These are phyloP conservation scores for Aegilops longissima DNA, from an alignment of 176 grass and related monocot genomes.

Conservation along the genomic window DNA sequence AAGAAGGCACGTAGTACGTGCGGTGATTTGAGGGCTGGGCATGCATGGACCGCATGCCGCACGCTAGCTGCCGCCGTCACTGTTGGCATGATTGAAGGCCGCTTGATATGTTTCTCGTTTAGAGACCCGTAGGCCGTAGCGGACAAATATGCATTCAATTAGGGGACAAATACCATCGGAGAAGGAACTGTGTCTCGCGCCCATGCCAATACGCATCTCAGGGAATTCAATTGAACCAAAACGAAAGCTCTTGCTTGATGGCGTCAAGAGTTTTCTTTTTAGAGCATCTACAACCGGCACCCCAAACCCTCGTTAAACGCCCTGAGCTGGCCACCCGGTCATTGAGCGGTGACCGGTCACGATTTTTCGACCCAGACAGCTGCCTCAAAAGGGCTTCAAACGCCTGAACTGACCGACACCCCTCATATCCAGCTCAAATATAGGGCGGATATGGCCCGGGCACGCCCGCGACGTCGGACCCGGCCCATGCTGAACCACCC, in stretches of 20 bases:
- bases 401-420: too few species aligned
- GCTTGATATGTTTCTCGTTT: conserved; percentile 20
- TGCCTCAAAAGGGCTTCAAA: too few species aligned
- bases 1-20: not conserved
- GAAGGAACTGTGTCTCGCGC: not conserved
- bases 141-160: conserved; percentile 1
- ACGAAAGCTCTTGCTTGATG: not conserved
- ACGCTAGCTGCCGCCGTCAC: conserved; percentile 11
- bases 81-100: conserved; percentile 29
- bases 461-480: too few species aligned
- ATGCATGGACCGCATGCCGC: not conserved
- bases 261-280: not conserved
- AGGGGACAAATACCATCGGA: conserved; percentile 25
- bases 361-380: too few species aligned
- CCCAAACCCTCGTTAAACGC: too few species aligned
- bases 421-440: too few species aligned
- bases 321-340: too few species aligned
- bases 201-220: not conserved
- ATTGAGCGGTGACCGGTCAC: too few species aligned
- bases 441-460: too few species aligned
- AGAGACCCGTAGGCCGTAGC: conserved; percentile 1
- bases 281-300: too few species aligned
- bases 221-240: not conserved
- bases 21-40: not conserved
- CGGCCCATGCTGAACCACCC: too few species aligned